A percentile compares a stretch with the other conserved stretches of the same genome.
phyloP scores from a whole-genome alignment of 2,329 filamentous ascomycete species.

The Helminthosporium solani region DNA sequence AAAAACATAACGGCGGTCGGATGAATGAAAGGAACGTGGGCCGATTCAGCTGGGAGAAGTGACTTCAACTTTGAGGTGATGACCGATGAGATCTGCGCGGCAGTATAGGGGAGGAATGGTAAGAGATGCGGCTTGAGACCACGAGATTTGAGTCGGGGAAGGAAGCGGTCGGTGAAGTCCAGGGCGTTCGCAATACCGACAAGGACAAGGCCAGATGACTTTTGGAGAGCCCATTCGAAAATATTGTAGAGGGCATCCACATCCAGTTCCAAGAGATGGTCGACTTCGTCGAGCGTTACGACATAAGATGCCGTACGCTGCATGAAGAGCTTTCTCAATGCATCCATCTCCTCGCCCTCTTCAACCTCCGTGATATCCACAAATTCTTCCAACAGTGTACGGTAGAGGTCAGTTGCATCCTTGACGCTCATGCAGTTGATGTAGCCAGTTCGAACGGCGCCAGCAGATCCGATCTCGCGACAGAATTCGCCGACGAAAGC shows the following conservation, averaged over 20 bases:
- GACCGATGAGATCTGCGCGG: slow-evolving; percentile 81
- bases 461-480: slow-evolving; percentile 55
- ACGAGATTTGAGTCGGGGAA: slow-evolving; percentile 88
- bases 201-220: slow-evolving; percentile 75
- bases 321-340: slow-evolving; percentile 70
- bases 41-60: slow-evolving; percentile 61
- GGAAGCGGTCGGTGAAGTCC: slow-evolving; percentile 90
- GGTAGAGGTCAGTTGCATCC: slow-evolving; percentile 80
- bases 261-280: slow-evolving; percentile 86
- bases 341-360: slow-evolving; percentile 66
- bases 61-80: slow-evolving; percentile 80
- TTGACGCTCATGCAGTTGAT: slow-evolving; percentile 98
- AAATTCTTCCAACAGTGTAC: slow-evolving; percentile 71
- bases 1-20: slow-evolving; percentile 92
- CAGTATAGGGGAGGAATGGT: slow-evolving; percentile 90
- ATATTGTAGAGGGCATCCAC: slow-evolving; percentile 85
- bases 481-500: slow-evolving; percentile 85
- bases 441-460: slow-evolving; percentile 67
- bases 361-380: slow-evolving; percentile 59
- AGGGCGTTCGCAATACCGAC: slow-evolving; percentile 95
- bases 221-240: slow-evolving; percentile 94
- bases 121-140: slow-evolving; percentile 88
- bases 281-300: slow-evolving; percentile 92
- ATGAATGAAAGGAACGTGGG: slow-evolving; percentile 83
- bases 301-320: slow-evolving; percentile 65